phyloP scores from a whole-genome alignment of 2,329 filamentous ascomycete genomes.

The Didymella segeticola region DNA sequence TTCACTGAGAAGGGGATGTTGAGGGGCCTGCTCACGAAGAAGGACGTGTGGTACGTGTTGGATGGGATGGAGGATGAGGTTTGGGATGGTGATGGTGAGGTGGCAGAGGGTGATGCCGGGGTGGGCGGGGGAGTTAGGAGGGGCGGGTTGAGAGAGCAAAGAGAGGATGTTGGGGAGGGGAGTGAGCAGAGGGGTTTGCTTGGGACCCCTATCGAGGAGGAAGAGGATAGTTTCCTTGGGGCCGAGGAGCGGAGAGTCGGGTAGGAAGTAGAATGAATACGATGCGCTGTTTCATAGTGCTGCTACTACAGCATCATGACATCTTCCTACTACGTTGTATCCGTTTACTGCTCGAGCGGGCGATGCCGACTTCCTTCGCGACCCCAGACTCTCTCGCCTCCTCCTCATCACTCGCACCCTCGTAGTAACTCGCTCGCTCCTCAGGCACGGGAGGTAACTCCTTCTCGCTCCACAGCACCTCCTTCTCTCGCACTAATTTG shows the following conservation, averaged over 20 bases:
- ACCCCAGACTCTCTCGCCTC: conserved; percentile 2
- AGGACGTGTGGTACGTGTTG: conserved; percentile 94
- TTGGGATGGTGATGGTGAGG: conserved; percentile 34
- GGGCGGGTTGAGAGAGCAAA: conserved; percentile 46
- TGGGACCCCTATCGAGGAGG: conserved; percentile 32
- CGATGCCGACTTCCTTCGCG: neutral
- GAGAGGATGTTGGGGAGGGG: conserved; percentile 31
- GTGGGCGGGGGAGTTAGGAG: conserved; percentile 45
- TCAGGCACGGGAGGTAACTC: conserved; percentile 1
- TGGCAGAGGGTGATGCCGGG: conserved; percentile 51
- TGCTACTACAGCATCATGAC: conserved; percentile 1
- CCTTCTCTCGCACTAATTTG: neutral
- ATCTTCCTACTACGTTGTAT: neutral
- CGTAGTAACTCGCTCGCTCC: conserved; percentile 15
- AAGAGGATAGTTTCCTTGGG: conserved; percentile 29
- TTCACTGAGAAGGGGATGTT: conserved; percentile 83
- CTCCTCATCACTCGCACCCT: conserved; percentile 23
- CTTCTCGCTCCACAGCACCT: neutral
- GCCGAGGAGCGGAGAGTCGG: conserved; percentile 1
- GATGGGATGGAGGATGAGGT: conserved; percentile 61
- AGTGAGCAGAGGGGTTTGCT: conserved; percentile 51
- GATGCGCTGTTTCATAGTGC: too few species aligned
- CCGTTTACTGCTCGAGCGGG: conserved; percentile 3
- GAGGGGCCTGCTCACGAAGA: conserved; percentile 90
- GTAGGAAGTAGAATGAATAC: neutral